Conservation (phyloP, 129 eudicot genomes). For the Scalesia atractyloides region DNA sequence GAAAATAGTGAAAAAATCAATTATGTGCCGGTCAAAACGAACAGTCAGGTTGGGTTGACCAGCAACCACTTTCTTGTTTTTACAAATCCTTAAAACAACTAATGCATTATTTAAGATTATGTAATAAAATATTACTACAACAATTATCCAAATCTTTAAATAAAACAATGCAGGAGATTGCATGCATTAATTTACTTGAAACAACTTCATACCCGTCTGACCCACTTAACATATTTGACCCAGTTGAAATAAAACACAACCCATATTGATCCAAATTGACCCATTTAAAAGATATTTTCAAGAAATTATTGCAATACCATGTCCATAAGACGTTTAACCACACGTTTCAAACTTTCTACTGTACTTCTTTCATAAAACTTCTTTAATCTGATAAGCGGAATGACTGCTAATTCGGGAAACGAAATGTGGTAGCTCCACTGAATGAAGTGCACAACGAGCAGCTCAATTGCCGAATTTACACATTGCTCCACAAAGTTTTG, state of each 20-base stretch:
- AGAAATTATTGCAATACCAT: conserved; percentile 49
- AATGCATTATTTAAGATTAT: background rate
- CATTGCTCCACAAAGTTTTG: conserved; percentile 73
- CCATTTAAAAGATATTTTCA: background rate
- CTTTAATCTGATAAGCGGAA: conserved; percentile 63
- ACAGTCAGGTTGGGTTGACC: background rate
- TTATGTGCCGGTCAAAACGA: background rate
- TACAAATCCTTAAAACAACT: background rate
- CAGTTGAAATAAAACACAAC: background rate
- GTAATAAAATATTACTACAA: background rate
- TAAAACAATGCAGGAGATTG: background rate
- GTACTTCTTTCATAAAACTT: conserved; percentile 57
- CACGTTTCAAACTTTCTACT: conserved; percentile 60
- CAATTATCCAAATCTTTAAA: background rate
- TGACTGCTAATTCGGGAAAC: conserved; percentile 84
- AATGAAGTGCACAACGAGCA: conserved; percentile 67
- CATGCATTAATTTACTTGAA: background rate
- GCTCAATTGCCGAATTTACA: conserved; percentile 59
- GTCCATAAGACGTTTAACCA: conserved; percentile 78
- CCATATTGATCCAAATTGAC: background rate
- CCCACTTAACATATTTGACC: background rate
- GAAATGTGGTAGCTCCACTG: conserved; percentile 96
- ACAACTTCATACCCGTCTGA: background rate
- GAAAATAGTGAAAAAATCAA: background rate
- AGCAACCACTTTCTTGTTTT: background rate